These are phyloP conservation scores for Talaromyces funiculosus DNA, from an alignment of 2,329 filamentous ascomycete species.

Conservation along the genomic window DNA sequence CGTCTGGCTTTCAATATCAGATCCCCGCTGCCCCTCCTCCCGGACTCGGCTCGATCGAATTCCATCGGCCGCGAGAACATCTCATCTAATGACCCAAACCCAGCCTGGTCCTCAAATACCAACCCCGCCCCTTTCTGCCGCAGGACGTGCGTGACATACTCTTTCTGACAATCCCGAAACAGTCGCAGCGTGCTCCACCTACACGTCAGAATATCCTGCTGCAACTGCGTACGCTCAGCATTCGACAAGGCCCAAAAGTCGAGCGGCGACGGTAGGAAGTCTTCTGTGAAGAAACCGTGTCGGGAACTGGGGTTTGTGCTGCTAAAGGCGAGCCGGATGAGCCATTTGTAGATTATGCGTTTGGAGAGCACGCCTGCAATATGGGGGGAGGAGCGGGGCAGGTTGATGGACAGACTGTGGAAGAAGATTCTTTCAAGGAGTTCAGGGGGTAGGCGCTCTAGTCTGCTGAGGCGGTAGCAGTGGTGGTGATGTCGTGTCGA, in stretches of 20 bases:
- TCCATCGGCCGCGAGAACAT: conserved; percentile 21
- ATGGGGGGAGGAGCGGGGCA: conserved; percentile 39
- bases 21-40: conserved; percentile 22
- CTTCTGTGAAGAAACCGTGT: conserved; percentile 30
- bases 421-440: conserved; percentile 49
- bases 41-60: conserved; percentile 20
- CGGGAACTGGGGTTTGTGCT: conserved; percentile 29
- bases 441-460: conserved; percentile 46
- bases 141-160: conserved; percentile 33
- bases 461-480: background rate
- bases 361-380: conserved; percentile 38
- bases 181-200: conserved; percentile 38
- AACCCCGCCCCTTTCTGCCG: conserved; percentile 25
- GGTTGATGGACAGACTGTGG: conserved; percentile 43
- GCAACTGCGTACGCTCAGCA: conserved; percentile 28
- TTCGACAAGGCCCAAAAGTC: conserved; percentile 28
- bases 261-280: conserved; percentile 35
- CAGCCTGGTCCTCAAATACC: conserved; percentile 22
- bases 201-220: conserved; percentile 32
- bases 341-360: conserved; percentile 37
- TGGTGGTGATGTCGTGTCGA: background rate
- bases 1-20: conserved; percentile 1
- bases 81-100: conserved; percentile 22
- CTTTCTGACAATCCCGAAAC: conserved; percentile 35
- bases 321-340: conserved; percentile 41